Evolutionary conservation across 2,329 filamentous ascomycete species (phyloP), one percentile per base, ranked within the genome.

Genomic region (Arthrobotrys conoides): DNA sequence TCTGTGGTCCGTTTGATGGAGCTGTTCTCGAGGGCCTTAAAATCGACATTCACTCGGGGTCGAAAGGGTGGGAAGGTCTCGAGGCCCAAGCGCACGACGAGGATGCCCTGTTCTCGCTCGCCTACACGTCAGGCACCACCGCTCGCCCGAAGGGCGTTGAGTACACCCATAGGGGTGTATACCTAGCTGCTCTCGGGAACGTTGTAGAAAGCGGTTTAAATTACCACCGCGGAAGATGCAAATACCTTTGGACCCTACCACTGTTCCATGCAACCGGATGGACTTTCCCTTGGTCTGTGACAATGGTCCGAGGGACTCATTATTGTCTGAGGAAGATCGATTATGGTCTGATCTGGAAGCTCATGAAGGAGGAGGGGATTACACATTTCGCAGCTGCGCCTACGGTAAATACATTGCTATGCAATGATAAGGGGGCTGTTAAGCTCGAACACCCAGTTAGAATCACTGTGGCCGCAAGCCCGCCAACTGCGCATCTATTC

Each of bases 311-410:
- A 79, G 96, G 95, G n/a, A 96, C 95, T 2, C 94, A 98, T 84
- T 94, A 97, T 83, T 97, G 94, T 82, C 87, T 99, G 18, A 89
- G 96, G 78, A 98, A 97, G 86, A 93, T 99, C 80, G 94, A 98
- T 85, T 99, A 99, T 83, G 90, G 93, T 0, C 87, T 95, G 75
- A 97, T 99, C 77, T 99, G 96, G 96, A 89, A 89, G 61, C 86
- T 99, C 3, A 86, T 99, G 38, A 96, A 94, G 83, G 89, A 93
- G 66, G 93, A 98, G 84, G 87, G 89, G 5, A 92, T 99, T 80
- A 98, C 94, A 0, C 96, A 99, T 84, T 98, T 96, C 86, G 97
- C 95, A 83, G 95, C 95, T 0, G 96, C 95, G 0, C 96, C 96
- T 0, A 99, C 96, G 0, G 96, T 99, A 66, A 98, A 98, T 84